Base-by-base conservation (phyloP, 2,329 filamentous ascomycete genomes). In the Trematosphaeria pertusa region DNA sequence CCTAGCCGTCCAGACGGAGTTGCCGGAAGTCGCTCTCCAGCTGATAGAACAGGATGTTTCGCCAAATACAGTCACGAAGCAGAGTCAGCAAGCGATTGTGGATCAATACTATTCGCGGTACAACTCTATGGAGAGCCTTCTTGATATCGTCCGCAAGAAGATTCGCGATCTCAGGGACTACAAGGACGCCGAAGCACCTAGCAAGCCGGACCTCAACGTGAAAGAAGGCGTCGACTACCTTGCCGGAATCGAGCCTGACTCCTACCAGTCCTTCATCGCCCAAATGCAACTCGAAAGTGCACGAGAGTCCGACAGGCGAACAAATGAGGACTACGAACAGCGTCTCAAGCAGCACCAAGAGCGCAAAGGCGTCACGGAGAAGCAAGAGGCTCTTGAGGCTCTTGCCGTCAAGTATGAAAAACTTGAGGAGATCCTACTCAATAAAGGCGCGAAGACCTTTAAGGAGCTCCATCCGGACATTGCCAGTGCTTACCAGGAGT, bases 21-120 rank as follows among this genome's bases (percentile, higher is more conserved):
- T 85, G 60, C 69, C 73, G n/a, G 72, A 76, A 0, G 63, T 85
- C 5, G 83, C 82, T 1, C 59, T 83, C 3, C 73, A 80, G 31
- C 77, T 95, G 2, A 65, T 95, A 1, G 73, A 81, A 12, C 74
- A 74, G 12, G 88, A 88, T 1, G 87, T 81, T 3, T 81, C 92
- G 67, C 78, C 84, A 0, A 89, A 88, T 52, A 77, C 78, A 0
- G 58, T 90, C 30, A 81, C 81, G 0, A 64, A 61, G 6, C 26
- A 52, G 2, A 72, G 71, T 2, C 68, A 73, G 52, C 44, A 40
- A 7, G 37, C 52, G 2, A 20, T 69, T 3, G 30, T 67, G 0
- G 44, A 64, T 1, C 47, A 78, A 1, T 35, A 80, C 20, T 40
- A 61, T 2, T 56, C 70, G n/a, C 46, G 53, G 1, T 72, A 75